Base-by-base conservation (phyloP, 345 rosid genomes). In the Combretum micranthum region DNA sequence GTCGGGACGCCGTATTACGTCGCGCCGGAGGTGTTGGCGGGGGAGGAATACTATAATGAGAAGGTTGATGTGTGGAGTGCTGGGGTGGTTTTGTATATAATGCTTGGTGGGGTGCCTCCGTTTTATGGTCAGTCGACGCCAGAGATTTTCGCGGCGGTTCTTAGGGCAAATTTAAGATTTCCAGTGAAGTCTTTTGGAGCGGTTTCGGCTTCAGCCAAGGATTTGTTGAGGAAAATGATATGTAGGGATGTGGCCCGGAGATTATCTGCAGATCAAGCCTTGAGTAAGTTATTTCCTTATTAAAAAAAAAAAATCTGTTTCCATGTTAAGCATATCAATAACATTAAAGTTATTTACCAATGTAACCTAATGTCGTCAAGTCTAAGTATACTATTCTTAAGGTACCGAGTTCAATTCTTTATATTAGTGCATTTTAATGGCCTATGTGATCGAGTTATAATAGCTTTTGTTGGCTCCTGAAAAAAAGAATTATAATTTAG, bases 1-100 rank as follows among this genome's bases (percentile, higher is more conserved):
- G 95, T 87, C 0, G 92, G 99, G 4, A 93, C 92, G 63, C 99
- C 92, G 44, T 87, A 93, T 15, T 89, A 89, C 25, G 83, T 87
- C 0, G 95, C 92, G 13, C 90, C 88, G 60, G 99, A 93, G 81
- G 85, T 89, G 42, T 67, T 89, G 52, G 54, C 67, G 67, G 97
- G 96, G 54, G n/a, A 79, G 58, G 76, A 78, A 44, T 87, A 87
- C 50, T 87, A 87, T 50, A 71, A 69, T 0, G 92, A 83, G 78
- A 87, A 93, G 65, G 88, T 83, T 1, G 97, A 93, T 46, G 72
- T 87, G 47, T 85, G 97, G 97, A 86, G 99, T 45, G 87, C 80
- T 1, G 88, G 99, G 0, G 90, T 89, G 5, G 82, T 85, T 26
- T 26, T 87, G 48, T 93, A 83, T 55, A 70, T 88, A 2, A 73